phyloP scores from a whole-genome alignment of 2,329 filamentous ascomycete genomes.

The Colletotrichum sp. region DNA sequence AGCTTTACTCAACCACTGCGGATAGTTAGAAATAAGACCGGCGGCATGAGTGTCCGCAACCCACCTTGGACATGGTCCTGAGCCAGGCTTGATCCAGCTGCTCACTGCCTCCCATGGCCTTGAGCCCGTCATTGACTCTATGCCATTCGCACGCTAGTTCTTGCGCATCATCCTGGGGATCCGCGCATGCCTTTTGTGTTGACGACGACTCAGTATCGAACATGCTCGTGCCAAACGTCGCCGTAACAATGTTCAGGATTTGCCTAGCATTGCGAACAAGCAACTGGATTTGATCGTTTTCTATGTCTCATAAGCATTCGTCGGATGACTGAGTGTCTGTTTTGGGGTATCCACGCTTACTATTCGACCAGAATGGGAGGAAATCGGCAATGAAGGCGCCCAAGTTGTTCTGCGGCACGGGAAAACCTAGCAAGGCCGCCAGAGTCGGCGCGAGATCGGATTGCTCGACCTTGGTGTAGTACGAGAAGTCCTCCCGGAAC shows the following conservation, averaged over 20 bases:
- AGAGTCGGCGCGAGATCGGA: constrained; percentile 92
- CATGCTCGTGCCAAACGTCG: constrained; percentile 65
- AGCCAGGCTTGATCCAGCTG: constrained; percentile 45
- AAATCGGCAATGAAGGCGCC: constrained; percentile 85
- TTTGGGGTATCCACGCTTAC: constrained; percentile 44
- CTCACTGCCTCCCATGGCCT: constrained; percentile 20
- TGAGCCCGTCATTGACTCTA: constrained; percentile 27
- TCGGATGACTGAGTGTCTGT: background rate
- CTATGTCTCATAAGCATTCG: constrained; percentile 29
- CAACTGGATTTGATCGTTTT: constrained; percentile 66
- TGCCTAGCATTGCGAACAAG: constrained; percentile 81
- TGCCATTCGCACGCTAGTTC: constrained; percentile 75
- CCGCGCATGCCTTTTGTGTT: constrained; percentile 26
- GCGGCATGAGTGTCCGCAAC: constrained; percentile 1
- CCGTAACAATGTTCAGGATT: constrained; percentile 76
- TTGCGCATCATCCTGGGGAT: constrained; percentile 53
- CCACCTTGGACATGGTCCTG: constrained; percentile 46
- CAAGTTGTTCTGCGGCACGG: constrained; percentile 87
- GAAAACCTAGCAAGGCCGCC: constrained; percentile 84
- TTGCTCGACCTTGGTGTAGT: constrained; percentile 87
- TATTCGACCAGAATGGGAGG: constrained; percentile 74
- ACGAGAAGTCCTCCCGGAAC: constrained; percentile 75
- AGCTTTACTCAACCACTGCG: constrained; percentile 70
- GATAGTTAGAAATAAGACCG: background rate
- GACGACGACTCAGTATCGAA: constrained; percentile 36